Evolutionary conservation across 805 yeast species (phyloP), one percentile per base, ranked within the genome.

Genomic region (Sungouiozyma intestinalis): DNA sequence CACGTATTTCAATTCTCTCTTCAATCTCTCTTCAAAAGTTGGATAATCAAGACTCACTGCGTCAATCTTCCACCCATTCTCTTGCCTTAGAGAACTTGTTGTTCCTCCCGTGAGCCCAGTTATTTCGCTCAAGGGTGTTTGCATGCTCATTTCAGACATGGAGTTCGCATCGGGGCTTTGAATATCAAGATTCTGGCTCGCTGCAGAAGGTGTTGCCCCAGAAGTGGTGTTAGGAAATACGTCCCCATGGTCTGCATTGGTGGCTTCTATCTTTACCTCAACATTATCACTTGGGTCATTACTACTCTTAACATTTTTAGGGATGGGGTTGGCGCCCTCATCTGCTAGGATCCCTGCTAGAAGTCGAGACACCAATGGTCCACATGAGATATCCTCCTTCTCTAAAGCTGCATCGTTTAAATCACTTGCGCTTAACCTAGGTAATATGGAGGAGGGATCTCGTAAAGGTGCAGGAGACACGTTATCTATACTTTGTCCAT

Each of bases 321-420:
- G 33, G 29, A 29, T 32, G 27, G 11, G 16, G 32, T 45, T 48
- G 24, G 46, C 46, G 17, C 47, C 38, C 27, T 53, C 63, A 34
- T 56, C 60, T 37, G 47, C 53, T 16, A 87, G 64, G 9, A 90
- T 69, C 0, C 97, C 97, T 4, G 95, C 76, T 40, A 90, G 59
- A 36, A 90, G 67, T 45, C 98, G 72, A 18, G 88, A 79, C 0
- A 94, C 81, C 31, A 90, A 68, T 1, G 98, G 97, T 1, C 98
- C 98, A 58, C 95, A 81, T 1, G 94, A 81, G 1, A 90, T 68
- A 17, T 74, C 77, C 44, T 84, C 90, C 0, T 81, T 71, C 48
- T 84, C 90, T 43, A 88, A 60, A 1, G 64, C 60, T 3, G 74
- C 79, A 52, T 83, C 94, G 20, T 63, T 52, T 9, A 60, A 39